Base-by-base conservation (phyloP, 2,329 filamentous ascomycete genomes). In the Colletotrichum shisoi region DNA sequence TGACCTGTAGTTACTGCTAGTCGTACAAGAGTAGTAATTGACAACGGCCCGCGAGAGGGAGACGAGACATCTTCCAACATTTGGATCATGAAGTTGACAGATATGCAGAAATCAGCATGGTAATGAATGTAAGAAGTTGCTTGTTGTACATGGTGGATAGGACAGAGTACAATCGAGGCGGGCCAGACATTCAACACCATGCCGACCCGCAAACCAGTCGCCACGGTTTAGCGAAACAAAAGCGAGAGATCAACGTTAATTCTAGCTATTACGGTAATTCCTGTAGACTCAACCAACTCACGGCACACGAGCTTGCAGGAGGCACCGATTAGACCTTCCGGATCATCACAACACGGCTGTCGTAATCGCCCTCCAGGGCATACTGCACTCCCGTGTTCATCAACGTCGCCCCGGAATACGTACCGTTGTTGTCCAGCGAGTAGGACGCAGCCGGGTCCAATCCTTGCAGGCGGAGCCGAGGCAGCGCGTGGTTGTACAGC, bases 341-440 rank as follows among this genome's bases (percentile, higher is more conserved):
- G 63, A 90, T 71, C 59, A 85, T 80, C 6, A 89, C 79, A 37
- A 89, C 76, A 70, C 79, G 80, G 70, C 87, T 89, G 69, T 85
- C 80, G 69, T 86, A 88, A 70, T 89, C 86, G 0, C 75, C 78
- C 0, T 76, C 71, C 70, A 87, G 84, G 4, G 75, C 70, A 73
- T 83, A 79, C 74, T 88, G 85, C 44, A 90, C 71, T 0, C 87
- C 88, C 1, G 80, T 79, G 69, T 87, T 89, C 85, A 89, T 89
- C 72, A 89, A 78, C 8, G 85, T 89, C 11, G 82, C 81, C 0
- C 87, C 88, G 0, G 83, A 85, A 68, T 84, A 84, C 7, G 81
- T 83, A 31, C 75, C 78, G 37, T 84, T 82, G 48, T 83, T 79
- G 19, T 87, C 76, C 27, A 70, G 19, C 17, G 76, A 82, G 71